Base-by-base conservation (phyloP, 352 stramenopile genomes). In the Sclerospora graminicola region DNA sequence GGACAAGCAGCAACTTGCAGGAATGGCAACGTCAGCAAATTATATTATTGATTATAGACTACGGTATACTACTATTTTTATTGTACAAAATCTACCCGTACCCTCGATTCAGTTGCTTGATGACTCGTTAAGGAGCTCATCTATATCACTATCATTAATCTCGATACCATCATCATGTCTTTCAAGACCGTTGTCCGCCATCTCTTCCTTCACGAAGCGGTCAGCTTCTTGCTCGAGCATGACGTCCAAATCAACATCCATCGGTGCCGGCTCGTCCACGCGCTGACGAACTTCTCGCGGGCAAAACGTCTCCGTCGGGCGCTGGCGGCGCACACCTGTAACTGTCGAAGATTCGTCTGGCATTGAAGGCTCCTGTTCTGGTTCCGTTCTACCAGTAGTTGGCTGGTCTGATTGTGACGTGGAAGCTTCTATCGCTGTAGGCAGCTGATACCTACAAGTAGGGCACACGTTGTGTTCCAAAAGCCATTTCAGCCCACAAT, bases 401-500 rank as follows among this genome's bases (percentile, higher is more conserved):
- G 42, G 28, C 8, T 42, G 45, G 19, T 51, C 31, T 4, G 34
- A 31, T 4, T 26, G 8, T 4, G 43, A 23, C 9, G 40, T 39
- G 0, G 19, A 18, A 8, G 24, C 16, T n/a, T 57, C 52, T 30
- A 24, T 23, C 43, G 80, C 45, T 7, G 58, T 81, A 2, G 79
- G 79, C 20, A 90, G 45, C 15, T 83, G 43, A 32, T 73, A 71
- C 30, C 79, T 67, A 49, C 79, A 90, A 0, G 74, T 88, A 9
- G 79, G 79, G 36, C 79, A 90, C 2, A 86, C 64, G 23, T 87
- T 88, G 69, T 90, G 73, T 30, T 85, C 67, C 4, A 67, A 24
- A 1, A 90, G 79, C 79, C 79, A 90, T 20, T 61, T 73, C 60
- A 84, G 66, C 21, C 66, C 71, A 41, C 79, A 90, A 26, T 83